These are phyloP conservation scores for Atalantia buxifolia DNA, from an alignment of 345 rosid species.

Conservation along the genomic window DNA sequence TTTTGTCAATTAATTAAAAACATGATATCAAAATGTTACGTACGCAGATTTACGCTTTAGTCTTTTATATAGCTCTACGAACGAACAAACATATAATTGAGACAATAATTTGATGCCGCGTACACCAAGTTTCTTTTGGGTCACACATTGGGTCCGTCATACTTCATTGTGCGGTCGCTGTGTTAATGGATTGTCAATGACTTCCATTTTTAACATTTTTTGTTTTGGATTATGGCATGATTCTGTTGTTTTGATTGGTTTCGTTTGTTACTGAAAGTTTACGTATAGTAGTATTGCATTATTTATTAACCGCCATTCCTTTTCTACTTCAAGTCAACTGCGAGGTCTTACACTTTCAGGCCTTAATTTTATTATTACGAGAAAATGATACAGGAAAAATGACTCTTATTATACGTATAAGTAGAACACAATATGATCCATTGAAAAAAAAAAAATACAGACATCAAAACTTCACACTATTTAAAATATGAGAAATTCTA, in stretches of 20 bases:
- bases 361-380: background rate
- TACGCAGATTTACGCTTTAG: background rate
- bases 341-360: background rate
- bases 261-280: background rate
- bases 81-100: background rate
- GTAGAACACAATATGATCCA: background rate
- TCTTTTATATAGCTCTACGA: too few relatives aligned
- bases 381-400: background rate
- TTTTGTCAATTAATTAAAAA: background rate
- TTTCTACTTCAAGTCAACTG: background rate
- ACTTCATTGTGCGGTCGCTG: too few relatives aligned
- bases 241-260: background rate
- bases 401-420: background rate
- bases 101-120: background rate
- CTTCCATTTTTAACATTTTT: background rate
- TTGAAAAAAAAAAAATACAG: background rate
- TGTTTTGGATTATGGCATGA: background rate
- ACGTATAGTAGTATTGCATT: background rate
- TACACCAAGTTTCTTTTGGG: background rate
- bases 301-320: background rate
- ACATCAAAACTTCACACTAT: background rate
- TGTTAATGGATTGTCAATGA: too few relatives aligned
- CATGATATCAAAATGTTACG: background rate
- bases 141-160: background rate
- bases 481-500: background rate